Conservation (phyloP, 805 yeast genomes). For the Metschnikowia orientalis region DNA sequence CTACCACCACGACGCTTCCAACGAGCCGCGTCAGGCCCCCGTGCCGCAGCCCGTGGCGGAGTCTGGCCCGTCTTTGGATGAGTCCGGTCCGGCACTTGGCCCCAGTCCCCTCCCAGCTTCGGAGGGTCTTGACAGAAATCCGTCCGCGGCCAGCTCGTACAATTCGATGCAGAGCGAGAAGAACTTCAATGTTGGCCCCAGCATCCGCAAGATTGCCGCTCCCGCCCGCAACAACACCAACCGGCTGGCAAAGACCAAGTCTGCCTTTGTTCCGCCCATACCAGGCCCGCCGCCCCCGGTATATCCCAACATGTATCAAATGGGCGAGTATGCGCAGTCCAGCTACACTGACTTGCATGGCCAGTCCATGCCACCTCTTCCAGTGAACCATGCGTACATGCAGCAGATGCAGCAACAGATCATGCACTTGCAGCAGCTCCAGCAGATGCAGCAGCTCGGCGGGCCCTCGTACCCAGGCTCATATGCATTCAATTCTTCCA, state of each 20-base stretch:
- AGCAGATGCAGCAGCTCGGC: conserved; percentile 13
- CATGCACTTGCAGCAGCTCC: conserved; percentile 36
- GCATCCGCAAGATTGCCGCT: conserved; percentile 13
- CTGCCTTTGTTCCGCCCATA: conserved; percentile 14
- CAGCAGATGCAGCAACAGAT: conserved; percentile 51
- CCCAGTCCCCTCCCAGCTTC: too few species aligned
- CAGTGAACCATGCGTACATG: conserved; percentile 32
- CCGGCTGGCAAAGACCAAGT: conserved; percentile 2
- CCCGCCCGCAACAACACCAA: conserved; percentile 3
- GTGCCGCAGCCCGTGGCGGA: too few species aligned
- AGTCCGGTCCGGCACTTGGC: too few species aligned
- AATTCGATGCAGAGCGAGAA: conserved; percentile 31
- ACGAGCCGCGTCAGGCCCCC: too few species aligned
- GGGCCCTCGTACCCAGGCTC: background rate
- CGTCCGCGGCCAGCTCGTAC: conserved; percentile 21
- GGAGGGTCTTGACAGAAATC: conserved; percentile 7
- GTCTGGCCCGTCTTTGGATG: too few species aligned
- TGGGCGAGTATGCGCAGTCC: background rate
- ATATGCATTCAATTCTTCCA: background rate
- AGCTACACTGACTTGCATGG: conserved; percentile 5
- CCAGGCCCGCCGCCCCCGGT: conserved; percentile 19
- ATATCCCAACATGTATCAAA: conserved; percentile 5
- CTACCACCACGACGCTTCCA: background rate
- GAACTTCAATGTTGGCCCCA: conserved; percentile 15
- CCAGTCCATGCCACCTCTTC: conserved; percentile 12